Conservation (phyloP, 176 grass and related monocot species). For the Miscanthus lutarioriparius region DNA sequence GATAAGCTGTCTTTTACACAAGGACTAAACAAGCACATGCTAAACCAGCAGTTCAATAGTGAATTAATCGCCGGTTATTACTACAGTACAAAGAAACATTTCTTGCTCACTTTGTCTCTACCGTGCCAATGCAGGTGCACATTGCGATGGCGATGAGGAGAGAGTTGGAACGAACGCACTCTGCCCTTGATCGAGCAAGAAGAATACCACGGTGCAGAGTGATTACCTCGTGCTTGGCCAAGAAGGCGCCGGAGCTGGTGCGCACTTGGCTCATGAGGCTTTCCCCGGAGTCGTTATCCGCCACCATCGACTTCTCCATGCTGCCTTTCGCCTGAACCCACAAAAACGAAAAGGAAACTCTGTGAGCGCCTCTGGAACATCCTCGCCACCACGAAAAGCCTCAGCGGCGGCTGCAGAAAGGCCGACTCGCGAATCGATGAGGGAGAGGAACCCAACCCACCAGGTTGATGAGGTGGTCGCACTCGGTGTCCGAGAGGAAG, state of each 20-base stretch:
- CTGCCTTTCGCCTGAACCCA: conserved; percentile 52
- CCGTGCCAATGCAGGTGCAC: not conserved
- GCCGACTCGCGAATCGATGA: not conserved
- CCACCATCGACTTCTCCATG: conserved; percentile 69
- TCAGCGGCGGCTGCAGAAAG: not conserved
- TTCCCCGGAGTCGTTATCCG: conserved; percentile 58
- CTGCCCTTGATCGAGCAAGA: no score
- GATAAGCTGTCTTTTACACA: not conserved
- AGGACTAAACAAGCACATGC: not conserved
- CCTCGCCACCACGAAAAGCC: not conserved
- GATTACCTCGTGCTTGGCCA: conserved; percentile 63
- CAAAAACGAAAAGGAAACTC: not conserved
- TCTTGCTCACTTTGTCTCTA: not conserved
- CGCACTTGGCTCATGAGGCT: conserved; percentile 60
- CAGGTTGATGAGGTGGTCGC: conserved; percentile 65
- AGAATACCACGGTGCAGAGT: not conserved
- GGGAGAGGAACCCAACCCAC: conserved; percentile 30
- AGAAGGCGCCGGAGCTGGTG: conserved; percentile 78
- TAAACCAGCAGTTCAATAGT: not conserved
- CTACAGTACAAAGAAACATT: not conserved
- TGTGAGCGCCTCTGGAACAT: no score
- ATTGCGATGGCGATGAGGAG: not conserved
- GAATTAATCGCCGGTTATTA: not conserved
- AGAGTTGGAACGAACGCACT: not conserved
- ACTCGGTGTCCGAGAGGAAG: conserved; percentile 63